phyloP scores from a whole-genome alignment of 2,329 filamentous ascomycete genomes.

The Fusarium sp. region DNA sequence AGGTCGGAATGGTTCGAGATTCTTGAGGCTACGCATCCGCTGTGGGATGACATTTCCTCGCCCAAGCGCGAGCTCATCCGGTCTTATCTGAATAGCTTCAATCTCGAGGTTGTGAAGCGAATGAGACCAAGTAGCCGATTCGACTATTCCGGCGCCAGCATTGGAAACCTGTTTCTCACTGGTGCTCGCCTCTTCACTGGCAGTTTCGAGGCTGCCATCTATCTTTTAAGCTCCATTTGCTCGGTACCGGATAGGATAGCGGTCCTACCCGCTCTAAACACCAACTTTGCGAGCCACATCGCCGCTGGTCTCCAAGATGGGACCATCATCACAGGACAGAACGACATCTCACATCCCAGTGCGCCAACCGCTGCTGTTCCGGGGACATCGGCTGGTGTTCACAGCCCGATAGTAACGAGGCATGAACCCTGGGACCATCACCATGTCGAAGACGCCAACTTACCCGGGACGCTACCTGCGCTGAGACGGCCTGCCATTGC shows the following conservation, averaged over 20 bases:
- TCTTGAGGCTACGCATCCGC: conserved; percentile 82
- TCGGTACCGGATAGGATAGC: conserved; percentile 82
- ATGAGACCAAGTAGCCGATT: conserved; percentile 81
- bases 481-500: conserved; percentile 85
- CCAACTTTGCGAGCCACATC: conserved; percentile 96
- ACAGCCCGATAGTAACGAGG: conserved; percentile 55
- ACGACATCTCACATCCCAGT: conserved; percentile 90
- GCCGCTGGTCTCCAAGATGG: conserved; percentile 85
- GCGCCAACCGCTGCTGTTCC: conserved; percentile 68
- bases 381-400: conserved; percentile 47
- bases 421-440: conserved; percentile 72
- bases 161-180: conserved; percentile 86
- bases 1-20: conserved; percentile 89
- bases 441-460: conserved; percentile 82
- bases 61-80: conserved; percentile 84
- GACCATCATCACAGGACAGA: conserved; percentile 88
- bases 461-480: conserved; percentile 85
- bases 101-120: conserved; percentile 84
- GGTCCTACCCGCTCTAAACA: conserved; percentile 92
- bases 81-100: conserved; percentile 82
- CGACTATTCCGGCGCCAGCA: conserved; percentile 82
- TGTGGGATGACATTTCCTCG: conserved; percentile 81
- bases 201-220: conserved; percentile 93
- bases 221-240: conserved; percentile 89
- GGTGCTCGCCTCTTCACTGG: conserved; percentile 93